Conservation (phyloP, 495 filamentous ascomycete species). For the Aspergillus coremiiformis region DNA sequence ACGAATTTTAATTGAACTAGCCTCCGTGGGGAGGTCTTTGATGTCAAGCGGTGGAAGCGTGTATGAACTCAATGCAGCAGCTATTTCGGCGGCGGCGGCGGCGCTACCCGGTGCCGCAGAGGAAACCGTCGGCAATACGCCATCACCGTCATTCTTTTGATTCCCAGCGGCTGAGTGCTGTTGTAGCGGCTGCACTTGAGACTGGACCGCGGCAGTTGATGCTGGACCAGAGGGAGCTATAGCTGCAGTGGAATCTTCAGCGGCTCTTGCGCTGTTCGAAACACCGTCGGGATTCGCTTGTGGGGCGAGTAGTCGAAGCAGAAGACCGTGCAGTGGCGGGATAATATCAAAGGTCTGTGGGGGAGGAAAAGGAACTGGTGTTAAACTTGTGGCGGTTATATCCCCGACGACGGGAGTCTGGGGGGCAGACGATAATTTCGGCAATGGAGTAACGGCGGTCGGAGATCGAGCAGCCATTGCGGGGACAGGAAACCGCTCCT, state of each 20-base stretch:
- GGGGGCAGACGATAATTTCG: constrained; percentile 36
- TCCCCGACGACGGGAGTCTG: constrained; percentile 28
- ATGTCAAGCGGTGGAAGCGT: constrained; percentile 50
- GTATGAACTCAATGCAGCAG: constrained; percentile 23
- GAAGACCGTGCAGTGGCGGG: constrained; percentile 69
- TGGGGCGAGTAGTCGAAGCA: constrained; percentile 58
- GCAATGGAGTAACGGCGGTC: constrained; percentile 30
- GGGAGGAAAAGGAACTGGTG: constrained; percentile 44
- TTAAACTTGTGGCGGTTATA: constrained; percentile 40
- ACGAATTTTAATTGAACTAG: constrained; percentile 67
- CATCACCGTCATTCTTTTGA: constrained; percentile 13
- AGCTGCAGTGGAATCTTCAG: constrained; percentile 20
- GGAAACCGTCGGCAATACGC: constrained; percentile 19
- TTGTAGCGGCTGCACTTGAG: constrained; percentile 25
- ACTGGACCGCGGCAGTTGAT: constrained; percentile 13
- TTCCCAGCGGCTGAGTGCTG: constrained; percentile 12
- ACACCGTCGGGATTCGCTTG: constrained; percentile 10
- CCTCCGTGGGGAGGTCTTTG: constrained; percentile 70
- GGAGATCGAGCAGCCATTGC: constrained; percentile 36
- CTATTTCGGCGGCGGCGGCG: constrained; percentile 17
- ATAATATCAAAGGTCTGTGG: constrained; percentile 72
- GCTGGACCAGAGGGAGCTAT: constrained; percentile 14
- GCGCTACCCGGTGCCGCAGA: constrained; percentile 8
- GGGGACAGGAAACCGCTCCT: background rate
- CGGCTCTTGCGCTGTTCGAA: constrained; percentile 12